Evolutionary conservation across 2,329 filamentous ascomycete species (phyloP).

Genomic region (Calonectria pteridis): DNA sequence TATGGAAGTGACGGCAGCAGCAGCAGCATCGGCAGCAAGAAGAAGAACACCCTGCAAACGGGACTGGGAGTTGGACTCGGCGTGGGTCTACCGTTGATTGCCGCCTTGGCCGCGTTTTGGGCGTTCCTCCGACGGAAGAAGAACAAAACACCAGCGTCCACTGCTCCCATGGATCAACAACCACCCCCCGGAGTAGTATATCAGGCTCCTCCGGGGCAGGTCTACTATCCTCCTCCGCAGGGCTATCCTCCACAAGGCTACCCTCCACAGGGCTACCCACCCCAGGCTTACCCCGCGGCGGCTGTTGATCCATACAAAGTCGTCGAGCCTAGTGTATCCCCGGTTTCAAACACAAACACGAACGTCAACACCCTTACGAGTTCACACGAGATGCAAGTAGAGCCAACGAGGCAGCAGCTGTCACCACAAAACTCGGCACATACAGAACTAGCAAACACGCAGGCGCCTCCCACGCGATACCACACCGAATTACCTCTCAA

Average conservation of each 20-base stretch:
- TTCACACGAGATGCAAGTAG: background rate
- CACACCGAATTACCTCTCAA: background rate
- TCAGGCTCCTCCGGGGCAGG: background rate
- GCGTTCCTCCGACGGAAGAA: background rate
- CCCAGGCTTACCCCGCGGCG: background rate
- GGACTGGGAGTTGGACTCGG: background rate
- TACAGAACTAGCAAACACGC: background rate
- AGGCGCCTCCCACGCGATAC: background rate
- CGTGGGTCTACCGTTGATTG: background rate
- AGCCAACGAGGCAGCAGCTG: background rate
- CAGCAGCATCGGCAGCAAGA: background rate
- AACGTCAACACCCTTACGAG: background rate
- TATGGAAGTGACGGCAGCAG: background rate
- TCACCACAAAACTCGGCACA: background rate
- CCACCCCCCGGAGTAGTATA: background rate
- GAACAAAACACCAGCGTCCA: background rate
- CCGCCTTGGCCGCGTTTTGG: background rate
- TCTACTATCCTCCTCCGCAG: background rate
- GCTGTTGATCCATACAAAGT: background rate
- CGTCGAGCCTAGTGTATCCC: background rate
- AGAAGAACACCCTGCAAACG: background rate
- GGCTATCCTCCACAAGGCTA: background rate
- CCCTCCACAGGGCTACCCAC: background rate
- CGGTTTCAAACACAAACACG: background rate
- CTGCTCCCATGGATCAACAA: background rate